A percentile compares a stretch with the other conserved stretches of the same genome.
Conservation (phyloP, 2,329 filamentous ascomycete genomes). For the Xenoacremonium recifei region DNA sequence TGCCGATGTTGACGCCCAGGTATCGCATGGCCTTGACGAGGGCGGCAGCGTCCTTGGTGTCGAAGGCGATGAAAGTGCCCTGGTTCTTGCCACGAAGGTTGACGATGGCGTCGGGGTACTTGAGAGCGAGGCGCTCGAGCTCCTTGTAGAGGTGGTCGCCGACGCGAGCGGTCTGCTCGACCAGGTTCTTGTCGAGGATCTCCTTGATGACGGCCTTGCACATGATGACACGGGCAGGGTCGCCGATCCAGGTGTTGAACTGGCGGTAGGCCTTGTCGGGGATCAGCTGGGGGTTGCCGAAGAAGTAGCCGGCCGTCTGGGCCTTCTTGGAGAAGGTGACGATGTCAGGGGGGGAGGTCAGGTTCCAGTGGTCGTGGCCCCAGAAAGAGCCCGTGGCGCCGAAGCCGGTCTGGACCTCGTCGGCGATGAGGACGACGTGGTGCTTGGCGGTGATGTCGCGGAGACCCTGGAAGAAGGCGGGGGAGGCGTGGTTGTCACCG, state of each 20-base stretch:
- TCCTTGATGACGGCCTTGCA: constrained; percentile 78
- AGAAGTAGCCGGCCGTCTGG: constrained; percentile 82
- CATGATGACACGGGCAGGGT: constrained; percentile 73
- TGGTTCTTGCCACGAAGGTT: constrained; percentile 77
- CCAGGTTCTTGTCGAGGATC: constrained; percentile 66
- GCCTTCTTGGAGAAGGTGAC: constrained; percentile 90
- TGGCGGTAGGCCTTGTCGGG: constrained; percentile 83
- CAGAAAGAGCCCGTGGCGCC: constrained; percentile 87
- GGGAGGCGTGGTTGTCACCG: constrained; percentile 79
- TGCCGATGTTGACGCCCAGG: constrained; percentile 74
- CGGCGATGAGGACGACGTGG: constrained; percentile 73
- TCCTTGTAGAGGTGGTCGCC: constrained; percentile 68
- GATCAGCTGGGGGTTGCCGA: constrained; percentile 68
- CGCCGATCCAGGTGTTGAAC: constrained; percentile 88
- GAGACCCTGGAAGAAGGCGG: constrained; percentile 74
- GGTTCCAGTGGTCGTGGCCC: constrained; percentile 83
- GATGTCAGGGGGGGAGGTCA: constrained; percentile 72
- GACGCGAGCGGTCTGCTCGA: constrained; percentile 62
- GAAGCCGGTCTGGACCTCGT: constrained; percentile 79
- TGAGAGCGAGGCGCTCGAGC: constrained; percentile 59
- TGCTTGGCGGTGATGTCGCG: constrained; percentile 69
- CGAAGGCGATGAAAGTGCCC: constrained; percentile 78
- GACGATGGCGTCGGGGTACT: constrained; percentile 67
- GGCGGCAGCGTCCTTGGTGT: constrained; percentile 66
- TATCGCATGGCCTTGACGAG: constrained; percentile 70